phyloP scores from a whole-genome alignment of 164 flowering plant genomes.

The Cinnamomum chago region DNA sequence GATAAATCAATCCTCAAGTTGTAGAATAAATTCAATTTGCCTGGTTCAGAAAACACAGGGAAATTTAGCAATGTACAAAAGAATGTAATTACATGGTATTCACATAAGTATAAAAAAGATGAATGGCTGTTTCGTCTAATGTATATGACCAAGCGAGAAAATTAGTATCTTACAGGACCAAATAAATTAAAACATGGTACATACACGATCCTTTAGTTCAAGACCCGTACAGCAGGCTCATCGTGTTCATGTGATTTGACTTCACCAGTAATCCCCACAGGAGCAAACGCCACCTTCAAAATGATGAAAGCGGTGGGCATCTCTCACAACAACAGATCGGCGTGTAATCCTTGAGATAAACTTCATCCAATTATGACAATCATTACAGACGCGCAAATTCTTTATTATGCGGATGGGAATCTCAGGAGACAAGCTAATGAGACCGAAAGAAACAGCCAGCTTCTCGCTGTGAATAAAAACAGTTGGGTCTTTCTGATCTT shows the following conservation, averaged over 20 bases:
- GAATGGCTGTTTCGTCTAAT: too few species aligned
- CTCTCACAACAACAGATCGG: conserved; percentile 24
- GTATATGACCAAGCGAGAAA: too few species aligned
- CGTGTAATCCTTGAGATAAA: conserved; percentile 19
- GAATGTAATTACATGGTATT: too few species aligned
- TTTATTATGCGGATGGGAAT: conserved; percentile 27
- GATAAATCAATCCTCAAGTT: too few species aligned
- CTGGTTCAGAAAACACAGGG: too few species aligned
- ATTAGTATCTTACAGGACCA: not conserved
- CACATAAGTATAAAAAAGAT: too few species aligned
- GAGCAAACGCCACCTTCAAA: conserved; percentile 27
- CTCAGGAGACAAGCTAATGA: conserved; percentile 22
- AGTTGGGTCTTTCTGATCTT: conserved; percentile 27
- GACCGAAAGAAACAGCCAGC: conserved; percentile 31
- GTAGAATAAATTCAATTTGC: too few species aligned
- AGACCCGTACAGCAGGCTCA: not conserved
- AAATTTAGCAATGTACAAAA: too few species aligned
- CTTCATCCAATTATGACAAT: conserved; percentile 37
- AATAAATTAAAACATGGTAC: not conserved
- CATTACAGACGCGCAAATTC: conserved; percentile 34
- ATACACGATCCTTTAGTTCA: not conserved
- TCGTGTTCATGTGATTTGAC: not conserved
- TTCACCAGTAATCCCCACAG: conserved; percentile 33
- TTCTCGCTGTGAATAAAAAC: conserved; percentile 28
- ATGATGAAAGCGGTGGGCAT: conserved; percentile 37